A percentile compares a stretch with the other conserved stretches of the same genome.
phyloP scores from a whole-genome alignment of 2,329 filamentous ascomycete species.

The Aspergillus tubingensis region DNA sequence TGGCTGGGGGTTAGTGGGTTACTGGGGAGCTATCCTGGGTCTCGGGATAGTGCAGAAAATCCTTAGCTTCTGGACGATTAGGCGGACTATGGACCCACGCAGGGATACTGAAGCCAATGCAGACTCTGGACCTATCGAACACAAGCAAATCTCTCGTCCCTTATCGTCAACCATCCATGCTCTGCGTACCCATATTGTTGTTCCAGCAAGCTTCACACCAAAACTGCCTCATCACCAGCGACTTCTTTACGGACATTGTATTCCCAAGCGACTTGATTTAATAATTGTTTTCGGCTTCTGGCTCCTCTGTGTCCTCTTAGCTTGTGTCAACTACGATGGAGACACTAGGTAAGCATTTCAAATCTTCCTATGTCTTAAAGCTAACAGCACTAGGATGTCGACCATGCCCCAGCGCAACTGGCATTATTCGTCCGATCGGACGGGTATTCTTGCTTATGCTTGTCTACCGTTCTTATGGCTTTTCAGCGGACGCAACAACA shows the following conservation, averaged over 20 bases:
- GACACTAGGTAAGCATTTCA: constrained; percentile 9
- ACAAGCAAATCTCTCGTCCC: no score
- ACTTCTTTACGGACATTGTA: constrained; percentile 10
- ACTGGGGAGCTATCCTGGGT: no score
- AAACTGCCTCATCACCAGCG: constrained; percentile 13
- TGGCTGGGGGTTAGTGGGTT: no score
- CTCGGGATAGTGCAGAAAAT: no score
- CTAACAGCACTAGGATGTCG: not conserved
- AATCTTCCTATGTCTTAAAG: not conserved
- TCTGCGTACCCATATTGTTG: constrained; percentile 2
- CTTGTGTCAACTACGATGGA: constrained; percentile 16
- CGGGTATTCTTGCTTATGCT: constrained; percentile 61
- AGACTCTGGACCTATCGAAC: no score
- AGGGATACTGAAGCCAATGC: no score
- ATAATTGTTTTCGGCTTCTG: constrained; percentile 17
- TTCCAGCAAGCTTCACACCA: constrained; percentile 8
- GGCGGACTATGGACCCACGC: no score
- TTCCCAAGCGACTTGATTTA: constrained; percentile 15
- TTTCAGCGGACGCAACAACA: constrained; percentile 65
- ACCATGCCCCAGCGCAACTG: constrained; percentile 23
- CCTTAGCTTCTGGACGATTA: no score
- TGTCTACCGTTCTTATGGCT: constrained; percentile 65
- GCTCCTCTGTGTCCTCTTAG: constrained; percentile 14
- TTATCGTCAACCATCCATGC: no score
- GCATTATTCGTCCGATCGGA: constrained; percentile 62